These are phyloP conservation scores for Platismatia glauca DNA, from an alignment of 495 filamentous ascomycete genomes.

Conservation along the genomic window DNA sequence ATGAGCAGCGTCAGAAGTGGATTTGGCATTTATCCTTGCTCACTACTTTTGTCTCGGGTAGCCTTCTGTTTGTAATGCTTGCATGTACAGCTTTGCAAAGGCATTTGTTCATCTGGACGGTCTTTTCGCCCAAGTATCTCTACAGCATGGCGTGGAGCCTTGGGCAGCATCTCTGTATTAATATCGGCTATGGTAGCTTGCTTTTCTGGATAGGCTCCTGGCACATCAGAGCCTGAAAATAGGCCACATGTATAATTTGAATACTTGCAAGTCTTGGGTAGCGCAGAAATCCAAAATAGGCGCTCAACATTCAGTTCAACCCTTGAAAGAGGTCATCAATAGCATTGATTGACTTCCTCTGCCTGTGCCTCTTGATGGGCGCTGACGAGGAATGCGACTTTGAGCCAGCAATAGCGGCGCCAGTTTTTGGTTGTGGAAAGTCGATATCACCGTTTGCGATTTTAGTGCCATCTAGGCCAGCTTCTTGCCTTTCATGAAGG, in stretches of 20 bases:
- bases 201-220: conserved; percentile 44
- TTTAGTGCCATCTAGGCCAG: not conserved
- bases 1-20: conserved; percentile 12
- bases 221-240: conserved; percentile 16
- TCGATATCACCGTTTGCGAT: not conserved
- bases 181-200: conserved; percentile 48
- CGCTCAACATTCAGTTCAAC: conserved; percentile 7
- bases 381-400: not conserved
- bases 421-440: not conserved
- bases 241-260: not conserved
- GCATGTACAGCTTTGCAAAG: conserved; percentile 77
- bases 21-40: conserved; percentile 45
- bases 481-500: not conserved
- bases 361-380: not conserved
- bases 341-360: conserved; percentile 14
- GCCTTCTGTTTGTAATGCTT: conserved; percentile 66
- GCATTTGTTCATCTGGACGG: conserved; percentile 98
- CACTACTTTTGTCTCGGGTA: conserved; percentile 55
- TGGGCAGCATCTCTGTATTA: conserved; percentile 68
- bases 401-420: not conserved
- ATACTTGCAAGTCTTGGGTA: not conserved
- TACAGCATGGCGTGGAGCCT: conserved; percentile 82
- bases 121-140: conserved; percentile 94
- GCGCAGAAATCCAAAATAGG: not conserved
- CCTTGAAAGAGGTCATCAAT: conserved; percentile 15